Base-by-base conservation (phyloP, 1,284 basidiomycete species). In the Rhodotorula mucilaginosa region DNA sequence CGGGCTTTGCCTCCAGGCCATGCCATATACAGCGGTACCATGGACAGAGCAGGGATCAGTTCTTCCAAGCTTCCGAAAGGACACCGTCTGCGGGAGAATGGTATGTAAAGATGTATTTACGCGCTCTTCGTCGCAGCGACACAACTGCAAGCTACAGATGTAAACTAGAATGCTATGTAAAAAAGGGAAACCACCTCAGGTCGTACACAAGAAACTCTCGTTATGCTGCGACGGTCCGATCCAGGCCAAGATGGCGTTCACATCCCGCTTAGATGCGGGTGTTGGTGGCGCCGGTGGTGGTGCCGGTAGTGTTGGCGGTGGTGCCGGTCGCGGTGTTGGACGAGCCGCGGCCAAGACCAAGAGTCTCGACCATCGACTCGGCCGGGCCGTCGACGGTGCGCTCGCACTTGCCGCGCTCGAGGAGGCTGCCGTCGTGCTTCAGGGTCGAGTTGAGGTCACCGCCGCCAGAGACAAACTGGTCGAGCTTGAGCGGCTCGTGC, bases 381-480 rank as follows among this genome's bases (percentile, higher is more conserved):
- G 67, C 69, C 47, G 74, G 74, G 31, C 74, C 74, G 31, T 73
- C 67, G 34, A 71, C 71, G 31, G 51, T 58, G 26, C 74, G 71
- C 58, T 64, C 64, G 69, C 74, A 75, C 48, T 70, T 67, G 29
- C 48, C 58, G 29, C 65, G 63, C 47, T 69, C 23, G 61, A 68
- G 66, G 49, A 66, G 63, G 60, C 19, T 23, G 29, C 23, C 51
- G 58, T 70, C 63, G 65, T 72, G 70, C 44, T 66, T 70, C 47
- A 74, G 70, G 51, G 62, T 76, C 31, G 70, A 72, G 56, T 68
- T 64, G 61, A 76, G 64, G 61, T 74, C 72, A 10, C 74, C 74
- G n/a, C 74, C 74, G 48, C 66, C 68, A 1, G 60, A 8, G 31
- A 65, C 61, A 49, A 76, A 76, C 54, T 75, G 67, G 49, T 68